A percentile compares a stretch with the other conserved stretches of the same genome.
Conservation (phyloP, 352 stramenopile genomes). For the Elongisporangium senticosum region DNA sequence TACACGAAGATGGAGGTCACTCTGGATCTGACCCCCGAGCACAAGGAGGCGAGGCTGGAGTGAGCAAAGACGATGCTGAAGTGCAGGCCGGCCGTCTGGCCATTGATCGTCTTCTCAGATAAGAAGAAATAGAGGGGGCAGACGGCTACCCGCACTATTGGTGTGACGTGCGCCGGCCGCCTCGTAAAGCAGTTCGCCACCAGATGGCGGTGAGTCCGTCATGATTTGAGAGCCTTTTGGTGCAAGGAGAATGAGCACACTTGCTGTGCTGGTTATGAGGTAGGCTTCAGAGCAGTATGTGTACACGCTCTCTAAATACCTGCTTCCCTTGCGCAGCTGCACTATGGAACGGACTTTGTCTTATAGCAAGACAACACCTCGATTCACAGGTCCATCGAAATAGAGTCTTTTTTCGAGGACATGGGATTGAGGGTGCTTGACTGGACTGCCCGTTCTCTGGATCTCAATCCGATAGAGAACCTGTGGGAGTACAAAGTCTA, state of each 20-base stretch:
- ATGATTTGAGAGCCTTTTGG: conserved; percentile 12
- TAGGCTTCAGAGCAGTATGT: conserved; percentile 5
- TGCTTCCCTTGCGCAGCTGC: conserved; percentile 11
- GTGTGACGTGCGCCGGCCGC: conserved; percentile 1
- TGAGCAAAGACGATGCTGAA: neutral
- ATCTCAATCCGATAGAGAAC: conserved; percentile 7
- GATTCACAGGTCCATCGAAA: neutral
- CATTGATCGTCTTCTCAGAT: conserved; percentile 9
- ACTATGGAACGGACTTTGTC: neutral
- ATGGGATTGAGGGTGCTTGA: neutral
- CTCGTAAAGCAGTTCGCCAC: neutral
- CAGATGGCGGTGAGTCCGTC: conserved; percentile 2
- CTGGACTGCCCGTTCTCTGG: conserved; percentile 2
- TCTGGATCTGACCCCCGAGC: neutral
- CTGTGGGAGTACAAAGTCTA: conserved; percentile 2
- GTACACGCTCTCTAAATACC: conserved; percentile 4
- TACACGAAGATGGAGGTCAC: conserved; percentile 8
- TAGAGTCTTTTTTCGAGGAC: too few species aligned
- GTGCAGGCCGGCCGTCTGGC: neutral
- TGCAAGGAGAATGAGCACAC: neutral
- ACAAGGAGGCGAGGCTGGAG: neutral
- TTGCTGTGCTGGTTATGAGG: conserved; percentile 1
- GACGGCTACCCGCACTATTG: conserved; percentile 11
- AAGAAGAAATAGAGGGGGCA: conserved; percentile 14
- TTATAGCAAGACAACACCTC: conserved; percentile 7